Evolutionary conservation across 768 basidiomycete species (phyloP).

Genomic region (Lactarius hatsudake): DNA sequence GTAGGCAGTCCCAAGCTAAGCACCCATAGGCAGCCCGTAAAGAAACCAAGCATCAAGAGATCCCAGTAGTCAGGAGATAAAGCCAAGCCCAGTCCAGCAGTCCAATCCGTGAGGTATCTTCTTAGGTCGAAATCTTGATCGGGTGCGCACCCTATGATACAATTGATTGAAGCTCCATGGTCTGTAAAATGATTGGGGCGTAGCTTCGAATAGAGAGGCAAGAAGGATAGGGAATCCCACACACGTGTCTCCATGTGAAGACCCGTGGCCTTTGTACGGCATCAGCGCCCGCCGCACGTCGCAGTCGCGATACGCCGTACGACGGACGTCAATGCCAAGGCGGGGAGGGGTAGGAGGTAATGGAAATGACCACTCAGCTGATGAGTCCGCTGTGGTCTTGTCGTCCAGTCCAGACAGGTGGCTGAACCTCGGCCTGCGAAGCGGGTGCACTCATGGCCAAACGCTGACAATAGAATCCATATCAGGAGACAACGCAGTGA

Average conservation of each 20-base stretch:
- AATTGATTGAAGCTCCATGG: background rate
- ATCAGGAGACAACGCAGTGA: no score
- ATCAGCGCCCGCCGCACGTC: conserved; percentile 10
- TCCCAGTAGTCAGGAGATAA: background rate
- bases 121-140: conserved; percentile 10
- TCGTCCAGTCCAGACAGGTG: background rate
- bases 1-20: background rate
- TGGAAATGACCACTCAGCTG: background rate
- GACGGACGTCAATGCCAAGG: conserved; percentile 8
- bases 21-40: background rate
- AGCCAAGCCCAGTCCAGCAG: background rate
- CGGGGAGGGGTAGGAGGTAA: background rate
- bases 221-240: background rate
- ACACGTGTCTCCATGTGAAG: background rate
- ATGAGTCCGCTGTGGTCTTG: background rate
- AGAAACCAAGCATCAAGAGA: background rate
- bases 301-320: conserved; percentile 12
- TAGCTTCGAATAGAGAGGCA: background rate
- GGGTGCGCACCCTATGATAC: conserved; percentile 8
- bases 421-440: background rate
- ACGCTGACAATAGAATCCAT: background rate
- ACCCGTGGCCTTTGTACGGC: background rate
- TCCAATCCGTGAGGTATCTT: background rate
- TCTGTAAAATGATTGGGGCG: background rate
- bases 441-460: background rate